Conservation (phyloP, 2,329 filamentous ascomycete species). For the Zasmidium angulare region DNA sequence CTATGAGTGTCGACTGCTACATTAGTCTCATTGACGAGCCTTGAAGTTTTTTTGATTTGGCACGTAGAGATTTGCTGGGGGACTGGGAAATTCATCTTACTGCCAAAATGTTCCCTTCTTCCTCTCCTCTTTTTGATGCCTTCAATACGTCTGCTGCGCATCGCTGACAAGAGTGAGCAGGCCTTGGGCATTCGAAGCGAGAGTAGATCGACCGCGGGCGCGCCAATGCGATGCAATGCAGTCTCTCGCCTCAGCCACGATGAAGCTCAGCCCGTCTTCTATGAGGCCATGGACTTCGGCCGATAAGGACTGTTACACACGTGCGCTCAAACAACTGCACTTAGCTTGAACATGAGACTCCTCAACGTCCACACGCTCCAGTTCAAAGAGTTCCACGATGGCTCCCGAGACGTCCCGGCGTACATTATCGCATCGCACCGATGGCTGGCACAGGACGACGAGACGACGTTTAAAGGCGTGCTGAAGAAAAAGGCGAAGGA, state of each 20-base stretch:
- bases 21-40: too few relatives aligned
- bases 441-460: conserved; percentile 5
- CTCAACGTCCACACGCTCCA: conserved; percentile 10
- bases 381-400: conserved; percentile 5
- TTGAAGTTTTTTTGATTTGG: too few relatives aligned
- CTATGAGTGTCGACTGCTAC: too few relatives aligned
- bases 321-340: too few relatives aligned
- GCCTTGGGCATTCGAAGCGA: too few relatives aligned
- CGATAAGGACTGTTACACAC: too few relatives aligned
- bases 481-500: conserved; percentile 1
- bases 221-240: neutral
- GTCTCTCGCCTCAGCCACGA: neutral
- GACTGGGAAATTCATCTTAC: neutral
- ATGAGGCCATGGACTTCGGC: too few relatives aligned
- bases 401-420: neutral
- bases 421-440: conserved; percentile 16
- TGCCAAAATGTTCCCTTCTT: neutral
- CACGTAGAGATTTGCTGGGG: neutral
- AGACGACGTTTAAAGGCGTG: conserved; percentile 8
- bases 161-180: too few relatives aligned
- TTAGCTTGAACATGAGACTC: conserved; percentile 6
- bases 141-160: too few relatives aligned
- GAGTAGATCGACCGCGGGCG: too few relatives aligned
- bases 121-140: too few relatives aligned
- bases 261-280: neutral